phyloP scores from a whole-genome alignment of 176 grass and related monocot species.

The Ananas comosus region DNA sequence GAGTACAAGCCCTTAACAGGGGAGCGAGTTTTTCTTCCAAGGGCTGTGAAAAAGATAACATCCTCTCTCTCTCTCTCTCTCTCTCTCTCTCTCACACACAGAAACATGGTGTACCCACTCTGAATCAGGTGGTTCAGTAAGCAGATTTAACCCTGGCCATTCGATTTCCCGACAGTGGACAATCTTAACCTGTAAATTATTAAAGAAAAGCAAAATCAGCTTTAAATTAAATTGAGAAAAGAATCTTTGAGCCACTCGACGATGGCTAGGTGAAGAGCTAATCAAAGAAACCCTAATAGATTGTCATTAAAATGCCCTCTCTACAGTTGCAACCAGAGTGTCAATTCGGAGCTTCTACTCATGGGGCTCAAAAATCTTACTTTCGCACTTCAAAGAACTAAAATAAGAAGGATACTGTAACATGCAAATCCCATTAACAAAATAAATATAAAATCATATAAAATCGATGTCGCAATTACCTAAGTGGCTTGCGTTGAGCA shows the following conservation, averaged over 20 bases:
- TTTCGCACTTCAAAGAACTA: neutral
- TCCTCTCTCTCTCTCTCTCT: too few relatives aligned
- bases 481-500: conserved; percentile 47
- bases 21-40: too few relatives aligned
- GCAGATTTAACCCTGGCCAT: neutral
- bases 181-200: conserved; percentile 54
- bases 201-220: conserved; percentile 9
- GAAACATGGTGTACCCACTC: neutral
- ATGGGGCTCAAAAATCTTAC: too few relatives aligned
- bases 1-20: too few relatives aligned
- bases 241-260: neutral
- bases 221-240: neutral
- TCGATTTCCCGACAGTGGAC: conserved; percentile 47
- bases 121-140: neutral
- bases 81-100: too few relatives aligned
- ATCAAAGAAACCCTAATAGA: neutral
- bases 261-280: neutral
- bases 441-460: neutral
- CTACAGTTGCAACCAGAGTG: too few relatives aligned
- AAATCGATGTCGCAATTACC: conserved; percentile 30
- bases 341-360: too few relatives aligned
- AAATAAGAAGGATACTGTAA: neutral
- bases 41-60: too few relatives aligned
- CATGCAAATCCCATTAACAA: neutral
- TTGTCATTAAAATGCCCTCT: too few relatives aligned